Conservation (phyloP, 352 stramenopile genomes). For the Globisporangium barbulae region DNA sequence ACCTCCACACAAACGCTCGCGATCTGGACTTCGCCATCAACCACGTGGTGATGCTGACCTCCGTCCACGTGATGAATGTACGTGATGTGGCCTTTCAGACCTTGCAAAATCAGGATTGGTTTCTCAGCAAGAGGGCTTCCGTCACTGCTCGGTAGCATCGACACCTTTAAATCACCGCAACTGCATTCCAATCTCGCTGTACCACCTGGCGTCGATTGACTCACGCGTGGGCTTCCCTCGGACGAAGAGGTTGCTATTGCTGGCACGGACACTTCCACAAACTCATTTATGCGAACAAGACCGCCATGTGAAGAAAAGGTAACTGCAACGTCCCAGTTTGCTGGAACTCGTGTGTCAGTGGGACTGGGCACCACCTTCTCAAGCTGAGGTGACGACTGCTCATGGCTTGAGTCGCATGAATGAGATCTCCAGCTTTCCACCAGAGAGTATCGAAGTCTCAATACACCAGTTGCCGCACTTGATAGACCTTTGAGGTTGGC, state of each 20-base stretch:
- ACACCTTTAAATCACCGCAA: constrained; percentile 8
- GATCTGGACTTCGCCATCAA: constrained; percentile 10
- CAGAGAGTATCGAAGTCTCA: background rate
- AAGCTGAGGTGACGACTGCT: background rate
- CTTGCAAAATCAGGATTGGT: background rate
- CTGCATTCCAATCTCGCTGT: constrained; percentile 2
- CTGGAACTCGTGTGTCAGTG: background rate
- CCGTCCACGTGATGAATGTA: constrained; percentile 10
- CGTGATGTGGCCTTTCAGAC: constrained; percentile 4
- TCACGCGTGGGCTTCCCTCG: background rate
- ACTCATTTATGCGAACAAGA: constrained; percentile 13
- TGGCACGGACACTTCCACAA: constrained; percentile 9
- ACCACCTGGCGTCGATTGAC: constrained; percentile 2
- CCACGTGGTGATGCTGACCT: constrained; percentile 5
- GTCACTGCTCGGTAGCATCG: background rate
- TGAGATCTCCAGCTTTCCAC: background rate
- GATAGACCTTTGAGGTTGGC: constrained; percentile 9
- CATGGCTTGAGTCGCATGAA: background rate
- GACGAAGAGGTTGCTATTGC: constrained; percentile 8
- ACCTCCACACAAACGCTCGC: background rate
- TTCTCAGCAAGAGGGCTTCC: background rate
- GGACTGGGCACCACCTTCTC: background rate
- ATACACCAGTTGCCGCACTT: background rate
- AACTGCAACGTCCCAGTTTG: constrained; percentile 8
- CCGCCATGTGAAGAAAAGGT: background rate